Base-by-base conservation (phyloP, 2,329 filamentous ascomycete genomes). In the Aureobasidium sp. region DNA sequence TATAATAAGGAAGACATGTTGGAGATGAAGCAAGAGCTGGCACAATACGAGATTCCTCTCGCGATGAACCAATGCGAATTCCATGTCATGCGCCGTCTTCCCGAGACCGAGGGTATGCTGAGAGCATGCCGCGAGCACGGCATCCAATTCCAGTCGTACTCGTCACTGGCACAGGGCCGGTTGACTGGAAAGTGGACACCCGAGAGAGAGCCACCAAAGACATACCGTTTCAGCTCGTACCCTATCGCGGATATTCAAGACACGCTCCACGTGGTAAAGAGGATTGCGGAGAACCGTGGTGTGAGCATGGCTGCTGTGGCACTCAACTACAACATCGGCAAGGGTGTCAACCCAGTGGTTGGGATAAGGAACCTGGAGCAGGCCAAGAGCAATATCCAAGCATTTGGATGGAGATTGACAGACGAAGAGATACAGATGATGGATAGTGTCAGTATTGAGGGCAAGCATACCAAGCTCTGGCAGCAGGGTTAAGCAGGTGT, bases 51-150 rank as follows among this genome's bases (percentile, higher is more conserved):
- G 1, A 65, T 82, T 7, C 79, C 81, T 1, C 78, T 84, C 6
- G 78, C 80, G 1, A 76, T 77, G 23, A 82, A 82, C 66, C 81
- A 84, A 69, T 81, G 80, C 73, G 81, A 84, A 68, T 84, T 77
- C 70, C 79, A 76, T 38, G 69, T 83, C 29, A 72, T 84, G 27
- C 77, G 82, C 25, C 76, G 81, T 25, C 67, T 77, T 16, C 82
- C 81, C 1, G 81, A 83, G 66, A 73, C 73, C 1, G 74, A 71
- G 2, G 80, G 80, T 0, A 71, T 83, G 62, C 73, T 83, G 9
- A 74, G 77, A 6, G 75, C 77, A 45, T 82, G 80, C 69, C 74
- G 71, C n/a, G 73, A 77, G 40, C 75, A 78, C n/a, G 75, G 74
- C 15, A 80, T 83, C 47, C 73, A 82, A 25, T 78, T 83, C 50